Base-by-base conservation (phyloP, 106 monocot genomes). In the Narthecium ossifragum region DNA sequence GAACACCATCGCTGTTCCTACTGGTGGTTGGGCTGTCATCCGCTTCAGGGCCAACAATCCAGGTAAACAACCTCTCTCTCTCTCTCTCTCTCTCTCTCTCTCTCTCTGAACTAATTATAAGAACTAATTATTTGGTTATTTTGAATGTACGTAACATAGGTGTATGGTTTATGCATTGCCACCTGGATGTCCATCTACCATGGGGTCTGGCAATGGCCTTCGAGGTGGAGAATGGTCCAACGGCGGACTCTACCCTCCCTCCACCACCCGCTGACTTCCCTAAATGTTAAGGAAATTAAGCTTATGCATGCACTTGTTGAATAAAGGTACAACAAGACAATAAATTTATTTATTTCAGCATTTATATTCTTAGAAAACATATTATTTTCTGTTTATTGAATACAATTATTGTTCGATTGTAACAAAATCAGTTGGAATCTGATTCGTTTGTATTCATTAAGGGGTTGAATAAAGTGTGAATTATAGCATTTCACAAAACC, bases 1-100 rank as follows among this genome's bases (percentile, higher is more conserved):
- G 63, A 76, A 76, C 69, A 76, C 75, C 37, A 34, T 76, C 31
- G 69, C 69, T 1, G 75, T 76, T 7, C 75, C 68, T 5, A 41
- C 11, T 0, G 64, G 51, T 11, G 75, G 75, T 6, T 76, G 75
- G 75, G 63, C 69, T 4, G 75, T 70, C 53, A 76, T 76, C 11
- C 26, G 75, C 6, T 69, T 76, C 64, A 34, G 31, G 5, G 75
- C 75, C 7, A 38, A 76, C 40, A 69, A 76, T 51, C 75, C 75
- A 37, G 75, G 75, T 75, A 66, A 28, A 57, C 1, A 6, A 56
- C 15, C 32, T 11, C 23, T n/a, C 24, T 2, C 10, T 54, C 24
- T 17, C 10, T 40, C 27, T 26, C 17, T 33, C 17, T 51, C 8
- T 11, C 12, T 5, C 52, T 32, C 37, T 20, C 5, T 3, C 33